Evolutionary conservation across 169 alveolate species (phyloP).

Genomic region (Cyclospora cayetanensis): DNA sequence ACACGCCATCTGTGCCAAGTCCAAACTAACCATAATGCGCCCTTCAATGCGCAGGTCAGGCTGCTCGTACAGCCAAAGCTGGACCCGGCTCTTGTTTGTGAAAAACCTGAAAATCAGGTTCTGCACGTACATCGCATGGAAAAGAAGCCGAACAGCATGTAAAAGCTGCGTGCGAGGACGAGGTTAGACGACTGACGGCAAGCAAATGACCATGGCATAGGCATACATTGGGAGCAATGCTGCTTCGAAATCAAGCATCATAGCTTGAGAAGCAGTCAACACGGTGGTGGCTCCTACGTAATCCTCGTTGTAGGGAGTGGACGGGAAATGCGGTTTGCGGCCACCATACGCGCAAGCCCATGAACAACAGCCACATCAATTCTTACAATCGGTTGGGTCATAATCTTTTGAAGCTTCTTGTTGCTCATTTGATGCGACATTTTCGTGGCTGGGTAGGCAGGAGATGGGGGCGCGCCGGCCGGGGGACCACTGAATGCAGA

Average conservation of each 20-base stretch:
- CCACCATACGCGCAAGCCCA: too few species aligned
- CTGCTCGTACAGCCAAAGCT: conserved; percentile 95
- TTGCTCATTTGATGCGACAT: conserved; percentile 70
- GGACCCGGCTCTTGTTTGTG: conserved; percentile 92
- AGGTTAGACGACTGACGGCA: too few species aligned
- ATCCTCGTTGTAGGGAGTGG: too few species aligned
- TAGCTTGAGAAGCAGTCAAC: too few species aligned
- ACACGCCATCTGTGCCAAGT: too few species aligned
- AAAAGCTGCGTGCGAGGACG: background rate
- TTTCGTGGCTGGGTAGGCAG: background rate
- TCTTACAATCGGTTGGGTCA: conserved; percentile 92
- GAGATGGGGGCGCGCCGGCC: conserved; percentile 55
- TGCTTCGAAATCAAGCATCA: too few species aligned
- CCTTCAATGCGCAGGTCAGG: conserved; percentile 93
- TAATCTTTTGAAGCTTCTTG: conserved; percentile 87
- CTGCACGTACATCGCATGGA: conserved; percentile 67
- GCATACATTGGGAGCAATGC: too few species aligned
- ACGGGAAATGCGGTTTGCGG: too few species aligned
- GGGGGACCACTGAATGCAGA: background rate
- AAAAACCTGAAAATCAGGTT: conserved; percentile 94
- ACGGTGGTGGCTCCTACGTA: too few species aligned
- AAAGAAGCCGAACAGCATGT: background rate
- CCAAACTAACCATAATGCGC: conserved; percentile 85
- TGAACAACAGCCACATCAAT: too few species aligned
- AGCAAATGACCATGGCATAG: too few species aligned